phyloP scores from a whole-genome alignment of 176 grass and related monocot species.

The Themeda triandra region DNA sequence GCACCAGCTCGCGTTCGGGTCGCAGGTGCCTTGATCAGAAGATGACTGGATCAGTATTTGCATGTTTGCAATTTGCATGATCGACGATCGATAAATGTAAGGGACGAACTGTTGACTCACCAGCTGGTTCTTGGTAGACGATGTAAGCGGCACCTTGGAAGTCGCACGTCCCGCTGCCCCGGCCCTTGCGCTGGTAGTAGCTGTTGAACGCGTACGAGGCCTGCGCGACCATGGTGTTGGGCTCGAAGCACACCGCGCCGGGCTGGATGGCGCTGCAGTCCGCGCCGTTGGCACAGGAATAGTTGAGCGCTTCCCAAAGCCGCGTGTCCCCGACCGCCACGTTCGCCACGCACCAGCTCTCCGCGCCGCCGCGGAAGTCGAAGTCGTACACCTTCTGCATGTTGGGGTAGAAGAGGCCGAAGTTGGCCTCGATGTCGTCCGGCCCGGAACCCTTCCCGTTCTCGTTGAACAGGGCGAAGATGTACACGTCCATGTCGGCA shows the following conservation, averaged over 20 bases:
- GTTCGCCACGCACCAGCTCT: background rate
- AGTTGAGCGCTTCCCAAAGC: constrained; percentile 42
- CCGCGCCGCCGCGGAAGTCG: background rate
- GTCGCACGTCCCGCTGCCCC: constrained; percentile 31
- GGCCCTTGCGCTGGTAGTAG: constrained; percentile 33
- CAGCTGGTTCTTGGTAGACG: constrained; percentile 13
- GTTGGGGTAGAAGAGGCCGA: constrained; percentile 63
- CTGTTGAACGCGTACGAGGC: constrained; percentile 45
- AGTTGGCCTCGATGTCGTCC: constrained; percentile 40
- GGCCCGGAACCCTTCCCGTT: constrained; percentile 33
- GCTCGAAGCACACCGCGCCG: constrained; percentile 40
- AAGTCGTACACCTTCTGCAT: constrained; percentile 56
- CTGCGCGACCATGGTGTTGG: constrained; percentile 44
- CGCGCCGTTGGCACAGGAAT: constrained; percentile 44
- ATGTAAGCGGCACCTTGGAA: constrained; percentile 34
- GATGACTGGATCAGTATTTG: no score
- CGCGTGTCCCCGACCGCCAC: background rate
- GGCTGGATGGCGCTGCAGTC: constrained; percentile 54
- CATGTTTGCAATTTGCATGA: no score
- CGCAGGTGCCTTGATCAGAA: background rate
- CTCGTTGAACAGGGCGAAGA: constrained; percentile 82
- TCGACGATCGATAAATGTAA: no score
- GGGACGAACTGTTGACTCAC: no score
- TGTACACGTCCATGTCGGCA: constrained; percentile 44
- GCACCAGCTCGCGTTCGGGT: constrained; percentile 44